Evolutionary conservation across 305 asterid genomes (phyloP).

Genomic region (Fraxinus latifolia): DNA sequence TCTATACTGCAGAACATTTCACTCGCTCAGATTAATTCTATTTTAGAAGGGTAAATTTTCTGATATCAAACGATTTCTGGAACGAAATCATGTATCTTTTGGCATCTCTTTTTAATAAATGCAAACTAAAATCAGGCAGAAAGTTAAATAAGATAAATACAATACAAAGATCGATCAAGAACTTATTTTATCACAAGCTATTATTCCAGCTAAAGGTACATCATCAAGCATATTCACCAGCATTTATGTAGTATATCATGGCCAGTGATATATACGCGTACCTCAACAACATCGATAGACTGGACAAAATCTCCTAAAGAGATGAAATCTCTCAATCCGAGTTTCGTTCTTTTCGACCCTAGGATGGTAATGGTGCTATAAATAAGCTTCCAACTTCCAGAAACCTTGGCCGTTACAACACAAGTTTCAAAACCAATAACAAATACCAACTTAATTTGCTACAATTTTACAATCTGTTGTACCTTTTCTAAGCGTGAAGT

Average conservation of each 20-base stretch:
- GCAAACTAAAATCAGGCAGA: background rate
- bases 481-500: slow-evolving; percentile 70
- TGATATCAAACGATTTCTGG: background rate
- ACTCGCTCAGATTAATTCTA: background rate
- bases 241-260: background rate
- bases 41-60: background rate
- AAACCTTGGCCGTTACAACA: slow-evolving; percentile 41
- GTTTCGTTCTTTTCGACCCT: slow-evolving; percentile 80
- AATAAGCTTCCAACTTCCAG: slow-evolving; percentile 82
- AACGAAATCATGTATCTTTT: background rate
- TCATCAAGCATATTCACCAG: background rate
- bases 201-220: background rate
- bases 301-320: slow-evolving; percentile 70
- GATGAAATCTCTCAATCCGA: slow-evolving; percentile 84
- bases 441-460: background rate
- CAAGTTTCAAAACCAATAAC: background rate
- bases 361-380: slow-evolving; percentile 76
- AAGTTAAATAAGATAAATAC: background rate
- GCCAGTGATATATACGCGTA: slow-evolving; percentile 22
- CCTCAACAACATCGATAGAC: slow-evolving; percentile 60
- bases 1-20: background rate
- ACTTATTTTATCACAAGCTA: background rate
- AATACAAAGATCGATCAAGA: background rate
- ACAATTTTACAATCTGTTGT: background rate
- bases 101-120: background rate